Conservation (phyloP, 805 yeast species). For the Metschnikowia borealis region DNA sequence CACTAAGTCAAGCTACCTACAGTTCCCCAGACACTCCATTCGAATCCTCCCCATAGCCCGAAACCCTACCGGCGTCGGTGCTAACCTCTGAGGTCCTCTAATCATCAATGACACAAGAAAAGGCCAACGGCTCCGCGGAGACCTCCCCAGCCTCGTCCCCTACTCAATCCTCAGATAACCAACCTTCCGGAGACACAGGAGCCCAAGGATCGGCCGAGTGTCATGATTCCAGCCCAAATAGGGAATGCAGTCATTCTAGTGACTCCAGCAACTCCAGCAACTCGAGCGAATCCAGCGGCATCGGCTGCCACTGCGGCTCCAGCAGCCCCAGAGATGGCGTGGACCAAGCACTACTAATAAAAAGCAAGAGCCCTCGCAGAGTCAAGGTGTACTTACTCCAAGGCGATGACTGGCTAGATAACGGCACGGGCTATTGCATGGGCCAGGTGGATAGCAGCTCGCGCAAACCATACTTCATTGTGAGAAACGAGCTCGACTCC, state of each 20-base stretch:
- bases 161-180: not conserved
- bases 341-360: conserved; percentile 3
- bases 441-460: conserved; percentile 50
- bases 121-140: not conserved
- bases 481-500: conserved; percentile 63
- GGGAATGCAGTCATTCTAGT: no score
- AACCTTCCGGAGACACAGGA: not conserved
- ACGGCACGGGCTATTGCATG: conserved; percentile 86
- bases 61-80: not conserved
- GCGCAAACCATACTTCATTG: conserved; percentile 57
- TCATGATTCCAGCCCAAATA: no score
- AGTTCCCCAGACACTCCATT: not conserved
- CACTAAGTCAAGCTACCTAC: not conserved
- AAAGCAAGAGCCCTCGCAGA: conserved; percentile 51
- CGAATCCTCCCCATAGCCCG: not conserved
- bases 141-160: not conserved
- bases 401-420: conserved; percentile 83
- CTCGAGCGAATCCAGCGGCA: no score
- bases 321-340: not conserved
- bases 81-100: not conserved
- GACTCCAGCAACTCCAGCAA: no score
- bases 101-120: not conserved
- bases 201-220: not conserved
- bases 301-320: not conserved
- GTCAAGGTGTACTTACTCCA: conserved; percentile 87